A percentile compares a stretch with the other conserved stretches of the same genome.
phyloP scores from a whole-genome alignment of 2,329 filamentous ascomycete genomes.

The Aspergillus unguis region DNA sequence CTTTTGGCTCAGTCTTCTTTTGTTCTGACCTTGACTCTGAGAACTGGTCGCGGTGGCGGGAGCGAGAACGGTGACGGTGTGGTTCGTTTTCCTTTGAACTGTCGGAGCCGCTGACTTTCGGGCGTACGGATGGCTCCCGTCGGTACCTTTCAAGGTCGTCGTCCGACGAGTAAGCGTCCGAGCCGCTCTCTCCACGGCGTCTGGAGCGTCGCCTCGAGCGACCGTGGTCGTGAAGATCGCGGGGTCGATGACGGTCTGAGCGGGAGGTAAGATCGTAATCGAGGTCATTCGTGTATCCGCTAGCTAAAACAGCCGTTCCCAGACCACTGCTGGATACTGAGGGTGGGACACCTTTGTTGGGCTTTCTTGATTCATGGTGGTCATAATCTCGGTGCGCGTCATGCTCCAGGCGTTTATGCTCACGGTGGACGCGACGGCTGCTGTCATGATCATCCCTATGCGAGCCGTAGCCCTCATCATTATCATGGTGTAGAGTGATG shows the following conservation, averaged over 20 bases:
- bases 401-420: slow-evolving; percentile 22
- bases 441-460: slow-evolving; percentile 46
- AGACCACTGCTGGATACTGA: slow-evolving; percentile 27
- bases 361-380: slow-evolving; percentile 19
- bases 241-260: slow-evolving; percentile 24
- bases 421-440: slow-evolving; percentile 40
- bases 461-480: slow-evolving; percentile 42
- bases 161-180: slow-evolving; percentile 31
- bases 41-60: slow-evolving; percentile 20
- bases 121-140: slow-evolving; percentile 27
- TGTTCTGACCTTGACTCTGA: slow-evolving; percentile 22
- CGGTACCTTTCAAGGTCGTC: slow-evolving; percentile 32
- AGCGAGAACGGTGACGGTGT: slow-evolving; percentile 23
- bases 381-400: slow-evolving; percentile 20
- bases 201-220: slow-evolving; percentile 25
- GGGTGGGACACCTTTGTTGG: slow-evolving; percentile 15
- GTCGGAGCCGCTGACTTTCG: slow-evolving; percentile 26
- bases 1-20: slow-evolving; percentile 40
- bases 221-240: slow-evolving; percentile 17
- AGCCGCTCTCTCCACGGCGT: slow-evolving; percentile 24
- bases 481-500: slow-evolving; percentile 48
- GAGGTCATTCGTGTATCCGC: slow-evolving; percentile 34
- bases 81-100: slow-evolving; percentile 24
- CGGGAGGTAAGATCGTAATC: slow-evolving; percentile 27
- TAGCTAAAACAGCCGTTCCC: slow-evolving; percentile 36